Conservation (phyloP, 805 yeast genomes). For the Saccharomycopsis sp. region DNA sequence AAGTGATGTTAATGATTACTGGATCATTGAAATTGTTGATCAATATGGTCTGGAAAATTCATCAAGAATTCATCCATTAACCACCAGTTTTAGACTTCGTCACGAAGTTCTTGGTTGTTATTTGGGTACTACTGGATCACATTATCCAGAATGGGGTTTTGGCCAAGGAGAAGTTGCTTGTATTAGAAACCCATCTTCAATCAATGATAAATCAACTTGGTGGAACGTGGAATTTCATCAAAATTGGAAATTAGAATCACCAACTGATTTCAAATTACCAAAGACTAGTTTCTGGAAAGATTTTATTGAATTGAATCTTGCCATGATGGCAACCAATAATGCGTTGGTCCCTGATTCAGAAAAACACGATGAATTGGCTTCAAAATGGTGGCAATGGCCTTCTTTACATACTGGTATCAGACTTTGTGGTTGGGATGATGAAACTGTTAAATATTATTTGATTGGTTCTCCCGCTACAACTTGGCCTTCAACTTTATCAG, state of each 20-base stretch:
- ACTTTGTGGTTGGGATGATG: conserved; percentile 60
- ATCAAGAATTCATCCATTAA: conserved; percentile 60
- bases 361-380: conserved; percentile 57
- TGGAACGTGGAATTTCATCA: conserved; percentile 71
- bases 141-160: conserved; percentile 96
- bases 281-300: conserved; percentile 67
- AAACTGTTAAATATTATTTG: conserved; percentile 49
- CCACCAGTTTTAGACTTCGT: conserved; percentile 69
- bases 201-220: conserved; percentile 72
- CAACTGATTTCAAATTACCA: conserved; percentile 53
- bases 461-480: conserved; percentile 72
- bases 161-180: conserved; percentile 94
- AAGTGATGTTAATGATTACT: conserved; percentile 67
- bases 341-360: conserved; percentile 71
- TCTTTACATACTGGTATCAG: conserved; percentile 61
- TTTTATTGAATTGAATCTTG: conserved; percentile 61
- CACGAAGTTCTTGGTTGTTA: conserved; percentile 67
- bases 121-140: conserved; percentile 68
- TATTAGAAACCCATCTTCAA: conserved; percentile 31
- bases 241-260: conserved; percentile 45
- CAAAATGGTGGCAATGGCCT: conserved; percentile 84
- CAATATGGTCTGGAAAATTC: conserved; percentile 46
- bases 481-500: conserved; percentile 56
- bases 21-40: conserved; percentile 61
- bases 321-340: conserved; percentile 80